A percentile compares a stretch with the other conserved stretches of the same genome.
phyloP scores from a whole-genome alignment of 2,329 filamentous ascomycete genomes.

The Aspergillus oerlinghausenensis region DNA sequence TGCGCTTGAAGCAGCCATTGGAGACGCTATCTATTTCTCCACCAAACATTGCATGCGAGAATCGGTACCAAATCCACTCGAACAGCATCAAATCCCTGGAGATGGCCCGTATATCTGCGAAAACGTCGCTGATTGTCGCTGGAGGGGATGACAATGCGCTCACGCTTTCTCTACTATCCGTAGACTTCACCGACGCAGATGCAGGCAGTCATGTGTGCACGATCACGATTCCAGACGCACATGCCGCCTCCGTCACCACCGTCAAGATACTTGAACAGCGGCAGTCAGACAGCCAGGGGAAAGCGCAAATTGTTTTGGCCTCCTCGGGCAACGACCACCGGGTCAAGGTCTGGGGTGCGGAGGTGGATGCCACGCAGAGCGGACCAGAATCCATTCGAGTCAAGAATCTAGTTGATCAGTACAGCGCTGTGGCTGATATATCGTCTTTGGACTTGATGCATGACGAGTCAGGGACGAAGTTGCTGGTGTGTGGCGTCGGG shows the following conservation, averaged over 20 bases:
- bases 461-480: slow-evolving; percentile 9
- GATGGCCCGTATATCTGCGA: slow-evolving; percentile 25
- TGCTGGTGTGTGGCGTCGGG: slow-evolving; percentile 48
- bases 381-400: slow-evolving; percentile 21
- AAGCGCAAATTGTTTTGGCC: slow-evolving; percentile 22
- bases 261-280: slow-evolving; percentile 28
- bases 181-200: slow-evolving; percentile 6
- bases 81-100: slow-evolving; percentile 66
- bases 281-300: slow-evolving; percentile 1
- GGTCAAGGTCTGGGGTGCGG: slow-evolving; percentile 41
- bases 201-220: slow-evolving; percentile 23
- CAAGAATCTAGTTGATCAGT: slow-evolving; percentile 25
- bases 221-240: slow-evolving; percentile 38
- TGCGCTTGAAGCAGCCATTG: slow-evolving; percentile 20
- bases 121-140: slow-evolving; percentile 57
- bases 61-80: slow-evolving; percentile 61
- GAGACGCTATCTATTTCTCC: slow-evolving; percentile 15
- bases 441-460: slow-evolving; percentile 45
- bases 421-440: slow-evolving; percentile 53
- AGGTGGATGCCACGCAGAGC: slow-evolving; percentile 21
- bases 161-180: slow-evolving; percentile 49
- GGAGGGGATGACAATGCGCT: slow-evolving; percentile 88
- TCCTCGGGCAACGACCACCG: slow-evolving; percentile 45
- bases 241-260: slow-evolving; percentile 42
- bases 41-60: slow-evolving; percentile 29